Base-by-base conservation (phyloP, 2,329 filamentous ascomycete species). In the Meredithiella fracta region DNA sequence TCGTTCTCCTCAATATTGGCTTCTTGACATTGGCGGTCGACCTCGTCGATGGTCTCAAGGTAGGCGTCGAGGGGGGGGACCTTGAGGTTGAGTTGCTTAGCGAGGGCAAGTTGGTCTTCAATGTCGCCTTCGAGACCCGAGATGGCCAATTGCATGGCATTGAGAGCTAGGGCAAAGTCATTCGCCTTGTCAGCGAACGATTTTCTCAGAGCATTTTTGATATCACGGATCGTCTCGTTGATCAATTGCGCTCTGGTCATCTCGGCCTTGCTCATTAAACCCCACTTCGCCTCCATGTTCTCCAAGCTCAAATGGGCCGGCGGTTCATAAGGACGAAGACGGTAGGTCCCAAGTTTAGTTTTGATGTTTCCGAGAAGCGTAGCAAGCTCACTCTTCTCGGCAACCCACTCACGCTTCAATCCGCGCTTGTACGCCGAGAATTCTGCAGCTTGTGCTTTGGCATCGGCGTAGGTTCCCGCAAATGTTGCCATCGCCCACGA, bases 1-100 rank as follows among this genome's bases (percentile, higher is more conserved):
- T 98, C 92, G 68, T 98, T 98, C 65, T 98, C 92, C 69, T 98
- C 92, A 61, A 98, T 96, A 67, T 98, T 97, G 60, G 92, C 92
- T 72, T 97, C 91, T 59, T 83, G 79, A 67, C 92, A 98, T 69
- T 95, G 88, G 60, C 81, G 80, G 65, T 96, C 90, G 51, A 97
- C 78, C 9, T 80, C 80, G 14, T 82, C 86, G 65, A 98, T 96
- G 60, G 88, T 86, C 60, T 87, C 82, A 42, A 98, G 77, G 66
- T 94, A 98, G 59, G 86, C 80, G 63, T 96, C 89, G n/a, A 98
- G 76, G 2, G 91, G 91, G 7, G 86, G 78, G 11, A 98, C 73
- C 64, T 86, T 96, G 61, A 86, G 82, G 63, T 87, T 88, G 40
- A 98, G 77, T 64, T 83, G 83, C 64, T 86, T 79, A 8, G 94